Base-by-base conservation (phyloP, 768 basidiomycete species). In the Serendipita sp. region DNA sequence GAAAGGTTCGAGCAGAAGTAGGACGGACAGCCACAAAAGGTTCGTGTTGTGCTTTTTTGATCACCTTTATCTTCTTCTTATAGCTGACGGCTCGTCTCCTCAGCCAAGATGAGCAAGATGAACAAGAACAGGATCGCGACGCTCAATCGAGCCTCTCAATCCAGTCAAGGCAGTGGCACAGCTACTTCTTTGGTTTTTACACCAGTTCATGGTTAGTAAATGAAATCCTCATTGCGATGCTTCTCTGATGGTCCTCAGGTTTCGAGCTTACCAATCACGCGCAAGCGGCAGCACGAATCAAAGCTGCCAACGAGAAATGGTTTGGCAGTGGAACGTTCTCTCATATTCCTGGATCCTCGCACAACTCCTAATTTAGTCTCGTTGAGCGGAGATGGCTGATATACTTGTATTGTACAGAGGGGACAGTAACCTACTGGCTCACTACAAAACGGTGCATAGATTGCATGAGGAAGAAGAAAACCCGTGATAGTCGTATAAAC, bases 281-380 rank as follows among this genome's bases (percentile, higher is more conserved):
- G n/a, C 82, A 86, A 3, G 83, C 84, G 60, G 82, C 86, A n/a
- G 84, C 85, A 65, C 81, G 86, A 33, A 90, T 96, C 63, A 91
- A 92, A 72, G 93, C 91, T 67, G 96, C 96, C 26, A 98, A 99
- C 74, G 92, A 96, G 61, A 80, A 87, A 28, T 99, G 96, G 96
- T 99, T 99, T 72, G 84, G 86, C 3, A 82, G 82, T 4, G 90
- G 90, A 3, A 88, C 76, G 42, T 91, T 91, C 73, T 67, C 67
- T 26, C 41, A 65, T 50, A 60, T 65, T n/a, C 63, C 63, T n/a
- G 63, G 20, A 16, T 31, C 45, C 17, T 63, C 62, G 11, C 28
- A 16, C 45, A 44, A 42, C 42, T 44, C 42, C n/a, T 41, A 42
- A 28, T 48, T 48, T 28, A 9, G 9, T 20, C 7, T 28, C 7